A percentile compares a stretch with the other conserved stretches of the same genome.
These are phyloP conservation scores for Bimuria novae-zelandiae DNA, from an alignment of 2,329 filamentous ascomycete species.

Conservation along the genomic window DNA sequence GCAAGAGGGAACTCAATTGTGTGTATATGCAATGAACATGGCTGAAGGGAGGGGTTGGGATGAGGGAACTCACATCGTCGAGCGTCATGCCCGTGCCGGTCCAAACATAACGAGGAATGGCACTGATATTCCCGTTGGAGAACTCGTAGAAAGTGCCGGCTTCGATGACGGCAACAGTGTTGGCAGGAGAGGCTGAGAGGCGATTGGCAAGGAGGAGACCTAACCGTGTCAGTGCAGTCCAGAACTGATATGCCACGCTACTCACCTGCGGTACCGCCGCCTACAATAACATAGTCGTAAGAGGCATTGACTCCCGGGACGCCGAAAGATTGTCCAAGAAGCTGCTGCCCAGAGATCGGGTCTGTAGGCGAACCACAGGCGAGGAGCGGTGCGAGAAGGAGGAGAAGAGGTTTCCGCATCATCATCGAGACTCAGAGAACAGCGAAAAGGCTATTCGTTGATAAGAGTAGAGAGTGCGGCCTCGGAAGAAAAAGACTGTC, in stretches of 20 bases:
- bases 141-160: constrained; percentile 35
- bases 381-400: no score
- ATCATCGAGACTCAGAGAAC: no score
- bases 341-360: constrained; percentile 18
- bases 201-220: constrained; percentile 27
- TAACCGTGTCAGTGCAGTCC: no score
- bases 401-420: no score
- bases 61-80: no score
- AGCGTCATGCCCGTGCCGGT: constrained; percentile 20
- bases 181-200: constrained; percentile 18
- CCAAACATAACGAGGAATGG: constrained; percentile 22
- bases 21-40: no score
- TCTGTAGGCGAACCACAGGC: constrained; percentile 10
- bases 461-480: no score
- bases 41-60: no score
- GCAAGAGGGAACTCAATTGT: no score
- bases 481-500: no score
- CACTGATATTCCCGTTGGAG: constrained; percentile 24
- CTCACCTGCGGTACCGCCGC: constrained; percentile 30
- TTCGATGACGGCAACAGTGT: constrained; percentile 29
- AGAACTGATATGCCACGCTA: no score
- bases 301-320: constrained; percentile 23
- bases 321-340: constrained; percentile 31
- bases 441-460: no score
- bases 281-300: constrained; percentile 33